These are phyloP conservation scores for Wickerhamiella pararugosa DNA, from an alignment of 1,139 yeast genomes.

Conservation along the genomic window DNA sequence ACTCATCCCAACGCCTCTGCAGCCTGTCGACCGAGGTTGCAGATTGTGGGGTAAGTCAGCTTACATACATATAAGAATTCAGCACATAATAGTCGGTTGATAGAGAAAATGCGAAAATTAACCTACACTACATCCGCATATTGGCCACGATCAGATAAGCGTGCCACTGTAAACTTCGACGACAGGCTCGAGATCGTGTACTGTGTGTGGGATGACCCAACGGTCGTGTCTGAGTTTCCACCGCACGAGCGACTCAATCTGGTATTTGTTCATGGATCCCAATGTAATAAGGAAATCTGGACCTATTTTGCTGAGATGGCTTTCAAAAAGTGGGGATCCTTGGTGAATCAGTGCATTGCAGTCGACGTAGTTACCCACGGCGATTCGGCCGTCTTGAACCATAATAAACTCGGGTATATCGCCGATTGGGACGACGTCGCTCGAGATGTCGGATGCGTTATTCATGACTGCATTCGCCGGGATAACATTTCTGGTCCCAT, in stretches of 20 bases:
- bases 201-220: conserved; percentile 9
- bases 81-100: conserved; percentile 10
- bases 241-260: conserved; percentile 29
- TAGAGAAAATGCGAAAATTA: neutral
- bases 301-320: conserved; percentile 36
- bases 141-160: conserved; percentile 2
- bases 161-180: conserved; percentile 1
- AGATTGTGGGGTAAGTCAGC: too few species aligned
- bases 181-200: conserved; percentile 10
- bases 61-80: too few species aligned
- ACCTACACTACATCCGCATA: conserved; percentile 2
- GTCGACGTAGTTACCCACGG: conserved; percentile 52
- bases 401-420: conserved; percentile 38
- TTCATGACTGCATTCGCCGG: conserved; percentile 27
- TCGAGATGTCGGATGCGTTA: conserved; percentile 38
- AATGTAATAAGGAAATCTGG: conserved; percentile 56
- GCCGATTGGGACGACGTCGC: conserved; percentile 53
- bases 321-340: conserved; percentile 20
- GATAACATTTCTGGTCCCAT: conserved; percentile 26
- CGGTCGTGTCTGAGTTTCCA: neutral
- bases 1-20: too few species aligned
- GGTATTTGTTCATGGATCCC: conserved; percentile 54
- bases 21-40: too few species aligned
- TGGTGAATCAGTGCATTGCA: conserved; percentile 32
- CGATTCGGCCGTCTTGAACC: conserved; percentile 44